Evolutionary conservation across 2,329 filamentous ascomycete genomes (phyloP), one percentile per base, ranked within the genome.

Genomic region (Apiospora aurea): DNA sequence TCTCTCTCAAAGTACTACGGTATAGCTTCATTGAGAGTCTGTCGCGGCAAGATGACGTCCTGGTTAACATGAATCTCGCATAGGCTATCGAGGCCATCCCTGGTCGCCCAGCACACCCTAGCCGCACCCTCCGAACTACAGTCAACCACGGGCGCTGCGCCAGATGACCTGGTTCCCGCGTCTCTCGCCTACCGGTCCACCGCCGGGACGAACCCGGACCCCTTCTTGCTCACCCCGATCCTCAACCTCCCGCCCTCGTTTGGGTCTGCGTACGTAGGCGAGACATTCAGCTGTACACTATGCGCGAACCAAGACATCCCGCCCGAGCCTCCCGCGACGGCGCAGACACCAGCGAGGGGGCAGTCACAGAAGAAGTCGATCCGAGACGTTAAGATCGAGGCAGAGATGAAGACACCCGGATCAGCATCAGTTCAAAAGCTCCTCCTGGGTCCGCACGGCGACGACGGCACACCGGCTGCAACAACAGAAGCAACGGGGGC

Each of bases 321-420:
- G 13, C 79, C 77, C 29, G 72, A 76, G 69, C 76, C 53, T 49
- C 72, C 6, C 49, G 64, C 74, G 14, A 41, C 74, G 21, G 47
- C 72, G 69, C 67, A 61, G 41, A n/a, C 71, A 68, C 49, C 61
- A 51, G 49, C 41, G 46, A 46, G 69, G 70, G 67, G 13, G 11
- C 69, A 13, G 21, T 47, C 44, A 7, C 53, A 71, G 2, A 79
- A 76, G 70, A 85, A 85, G 70, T 77, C 74, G 29, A 91, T 97
- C 53, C 92, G 90, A 74, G 93, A 93, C 71, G 92, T 98, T 70
- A 89, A 91, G 71, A 94, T 98, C 77, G 90, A 93, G 71, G 96
- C 95, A 0, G 95, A 98, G 83, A 97, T 99, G 92, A 97, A 98
- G 84, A 97, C 95, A 0, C 96, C 96, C 8, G 85, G 85, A n/a